Conservation (phyloP, 768 basidiomycete genomes). For the Lyophyllum shimeji region DNA sequence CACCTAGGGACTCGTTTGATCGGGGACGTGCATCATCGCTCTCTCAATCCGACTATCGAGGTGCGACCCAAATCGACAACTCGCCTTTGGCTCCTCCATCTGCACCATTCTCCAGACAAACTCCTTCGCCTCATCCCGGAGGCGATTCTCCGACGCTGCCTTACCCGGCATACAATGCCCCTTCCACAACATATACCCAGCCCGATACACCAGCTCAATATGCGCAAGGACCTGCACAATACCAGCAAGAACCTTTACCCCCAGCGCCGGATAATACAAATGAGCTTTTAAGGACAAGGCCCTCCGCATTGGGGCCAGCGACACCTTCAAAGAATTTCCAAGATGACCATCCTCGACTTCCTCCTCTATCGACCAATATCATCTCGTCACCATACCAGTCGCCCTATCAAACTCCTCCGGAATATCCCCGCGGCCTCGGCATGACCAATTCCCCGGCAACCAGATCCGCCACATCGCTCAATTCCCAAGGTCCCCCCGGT, state of each 20-base stretch:
- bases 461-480: conserved; percentile 16
- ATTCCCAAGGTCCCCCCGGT: conserved; percentile 27
- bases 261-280: conserved; percentile 3
- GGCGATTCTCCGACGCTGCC: conserved; percentile 26
- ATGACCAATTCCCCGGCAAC: conserved; percentile 12
- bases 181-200: conserved; percentile 5
- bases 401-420: conserved; percentile 46
- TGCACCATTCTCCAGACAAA: conserved; percentile 38
- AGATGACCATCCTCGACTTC: conserved; percentile 11
- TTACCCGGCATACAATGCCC: conserved; percentile 18
- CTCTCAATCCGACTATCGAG: conserved; percentile 3
- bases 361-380: conserved; percentile 3
- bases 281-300: not conserved
- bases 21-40: conserved; percentile 17
- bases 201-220: not conserved
- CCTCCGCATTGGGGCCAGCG: not conserved
- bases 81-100: conserved; percentile 34
- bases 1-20: conserved; percentile 11
- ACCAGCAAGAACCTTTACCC: conserved; percentile 1
- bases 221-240: conserved; percentile 2
- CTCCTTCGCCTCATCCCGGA: conserved; percentile 36
- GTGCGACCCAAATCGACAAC: not conserved
- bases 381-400: conserved; percentile 24
- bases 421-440: conserved; percentile 37
- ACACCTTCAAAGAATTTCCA: not conserved